Evolutionary conservation across 106 monocot genomes (phyloP), one percentile per base, ranked within the genome.

Genomic region (Platanthera guangdongensis): DNA sequence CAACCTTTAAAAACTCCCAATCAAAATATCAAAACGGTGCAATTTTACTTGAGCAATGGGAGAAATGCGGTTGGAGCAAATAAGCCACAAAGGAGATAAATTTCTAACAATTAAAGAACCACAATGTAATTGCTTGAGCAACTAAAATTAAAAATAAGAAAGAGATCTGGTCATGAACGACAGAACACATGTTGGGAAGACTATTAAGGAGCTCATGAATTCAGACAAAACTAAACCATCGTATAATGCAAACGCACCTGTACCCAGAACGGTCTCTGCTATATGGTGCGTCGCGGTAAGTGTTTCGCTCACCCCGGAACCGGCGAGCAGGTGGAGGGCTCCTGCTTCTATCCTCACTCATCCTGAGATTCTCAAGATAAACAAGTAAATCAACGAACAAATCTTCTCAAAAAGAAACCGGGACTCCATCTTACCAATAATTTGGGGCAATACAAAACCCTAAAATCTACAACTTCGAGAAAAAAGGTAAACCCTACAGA

Each of bases 281-380:
- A 59, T 87, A 87, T 9, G 87, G 87, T n/a, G 84, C 83, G 51
- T 81, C 81, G 57, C 87, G 87, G 22, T 79, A 73, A 7, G 81
- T 81, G 7, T 55, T 50, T 51, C 87, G 87, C 78, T 84, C 84
- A 13, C 77, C 80, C 51, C 80, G 86, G 7, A 86, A 71, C 52
- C 83, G 80, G 12, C 82, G 83, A n/a, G 68, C 75, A 51, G 74
- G 74, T 18, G 85, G 76, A 76, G 78, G 78, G 75, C 81, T 85
- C 71, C 81, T 81, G 81, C 85, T 85, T 71, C 81, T 81, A 54
- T 85, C 75, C 68, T 52, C 71, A 52, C 85, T 85, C 85, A 85
- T 85, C 12, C 53, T 75, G 74, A 64, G 14, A 80, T 32, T 30
- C 80, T 50, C 73, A 63, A 28, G 19, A 5, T 9, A 9, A 65